Conservation (phyloP, 257 asterid species). For the Rehmannia glutinosa region DNA sequence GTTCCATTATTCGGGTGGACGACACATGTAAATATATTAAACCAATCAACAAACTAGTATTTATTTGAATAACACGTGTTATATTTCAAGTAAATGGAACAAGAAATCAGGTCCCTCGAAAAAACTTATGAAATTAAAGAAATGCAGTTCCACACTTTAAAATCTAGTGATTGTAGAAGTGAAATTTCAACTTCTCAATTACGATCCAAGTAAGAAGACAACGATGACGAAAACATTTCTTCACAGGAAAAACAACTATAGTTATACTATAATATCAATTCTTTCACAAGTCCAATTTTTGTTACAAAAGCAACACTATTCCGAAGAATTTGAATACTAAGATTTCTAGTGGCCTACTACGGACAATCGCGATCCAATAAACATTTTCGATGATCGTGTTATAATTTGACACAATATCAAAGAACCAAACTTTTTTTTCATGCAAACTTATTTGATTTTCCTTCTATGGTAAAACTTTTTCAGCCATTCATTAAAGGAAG, state of each 20-base stretch:
- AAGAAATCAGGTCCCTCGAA: too few relatives aligned
- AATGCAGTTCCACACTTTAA: too few relatives aligned
- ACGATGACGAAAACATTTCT: background rate
- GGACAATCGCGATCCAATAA: slow-evolving; percentile 2
- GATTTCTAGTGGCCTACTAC: background rate
- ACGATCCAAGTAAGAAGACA: background rate
- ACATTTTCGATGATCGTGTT: background rate
- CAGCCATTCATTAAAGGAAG: too few relatives aligned
- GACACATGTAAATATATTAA: too few relatives aligned
- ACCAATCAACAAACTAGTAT: too few relatives aligned
- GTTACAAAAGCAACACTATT: slow-evolving; percentile 6
- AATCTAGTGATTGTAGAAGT: background rate
- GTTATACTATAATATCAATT: slow-evolving; percentile 5
- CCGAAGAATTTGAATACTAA: background rate
- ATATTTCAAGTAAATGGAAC: too few relatives aligned
- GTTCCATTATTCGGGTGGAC: too few relatives aligned
- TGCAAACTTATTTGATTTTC: too few relatives aligned
- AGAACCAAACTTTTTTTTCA: too few relatives aligned
- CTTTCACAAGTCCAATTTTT: slow-evolving; percentile 12
- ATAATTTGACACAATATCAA: background rate
- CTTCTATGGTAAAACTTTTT: background rate
- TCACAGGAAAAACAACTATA: slow-evolving; percentile 2
- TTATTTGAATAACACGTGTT: too few relatives aligned
- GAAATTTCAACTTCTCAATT: background rate
- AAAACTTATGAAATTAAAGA: too few relatives aligned